Evolutionary conservation across 2,329 filamentous ascomycete genomes (phyloP).

Genomic region (Claviceps citrina): DNA sequence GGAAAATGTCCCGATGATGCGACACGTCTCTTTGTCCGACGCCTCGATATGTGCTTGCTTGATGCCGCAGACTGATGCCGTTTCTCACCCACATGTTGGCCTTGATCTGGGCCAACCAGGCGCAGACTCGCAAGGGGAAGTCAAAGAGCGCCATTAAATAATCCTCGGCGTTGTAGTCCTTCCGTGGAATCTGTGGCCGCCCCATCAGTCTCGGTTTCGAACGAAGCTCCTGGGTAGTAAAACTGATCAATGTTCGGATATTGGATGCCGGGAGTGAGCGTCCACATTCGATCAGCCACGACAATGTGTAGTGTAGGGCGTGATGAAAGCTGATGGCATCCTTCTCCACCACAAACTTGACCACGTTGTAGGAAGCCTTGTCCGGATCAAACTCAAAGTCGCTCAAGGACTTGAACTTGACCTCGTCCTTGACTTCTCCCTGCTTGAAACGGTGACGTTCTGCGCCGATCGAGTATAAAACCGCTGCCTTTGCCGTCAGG

Average conservation of each 20-base stretch:
- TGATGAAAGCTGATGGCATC: slow-evolving; percentile 96
- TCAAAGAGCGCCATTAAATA: slow-evolving; percentile 80
- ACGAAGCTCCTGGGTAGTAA: slow-evolving; percentile 55
- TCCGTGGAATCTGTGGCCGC: slow-evolving; percentile 37
- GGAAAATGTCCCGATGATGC: slow-evolving; percentile 86
- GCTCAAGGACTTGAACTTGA: slow-evolving; percentile 62
- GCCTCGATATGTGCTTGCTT: slow-evolving; percentile 84
- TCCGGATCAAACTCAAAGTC: slow-evolving; percentile 66
- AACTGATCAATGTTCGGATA: slow-evolving; percentile 53
- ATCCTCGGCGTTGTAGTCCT: slow-evolving; percentile 52
- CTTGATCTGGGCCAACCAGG: slow-evolving; percentile 96
- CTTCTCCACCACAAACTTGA: slow-evolving; percentile 77
- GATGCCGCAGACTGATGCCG: slow-evolving; percentile 85
- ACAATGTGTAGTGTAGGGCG: slow-evolving; percentile 86
- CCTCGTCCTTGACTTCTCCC: slow-evolving; percentile 74
- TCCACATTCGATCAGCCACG: slow-evolving; percentile 85
- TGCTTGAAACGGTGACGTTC: slow-evolving; percentile 74
- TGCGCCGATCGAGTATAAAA: slow-evolving; percentile 76
- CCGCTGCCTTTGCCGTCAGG: slow-evolving; percentile 65
- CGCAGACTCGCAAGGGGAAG: slow-evolving; percentile 81
- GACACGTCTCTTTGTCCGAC: slow-evolving; percentile 82
- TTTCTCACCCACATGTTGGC: slow-evolving; percentile 98
- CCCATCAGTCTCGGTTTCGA: slow-evolving; percentile 49
- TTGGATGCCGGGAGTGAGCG: slow-evolving; percentile 56
- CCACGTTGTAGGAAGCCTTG: slow-evolving; percentile 46